Evolutionary conservation across 2,329 filamentous ascomycete species (phyloP).

Genomic region (Hymenoscyphus occultus): DNA sequence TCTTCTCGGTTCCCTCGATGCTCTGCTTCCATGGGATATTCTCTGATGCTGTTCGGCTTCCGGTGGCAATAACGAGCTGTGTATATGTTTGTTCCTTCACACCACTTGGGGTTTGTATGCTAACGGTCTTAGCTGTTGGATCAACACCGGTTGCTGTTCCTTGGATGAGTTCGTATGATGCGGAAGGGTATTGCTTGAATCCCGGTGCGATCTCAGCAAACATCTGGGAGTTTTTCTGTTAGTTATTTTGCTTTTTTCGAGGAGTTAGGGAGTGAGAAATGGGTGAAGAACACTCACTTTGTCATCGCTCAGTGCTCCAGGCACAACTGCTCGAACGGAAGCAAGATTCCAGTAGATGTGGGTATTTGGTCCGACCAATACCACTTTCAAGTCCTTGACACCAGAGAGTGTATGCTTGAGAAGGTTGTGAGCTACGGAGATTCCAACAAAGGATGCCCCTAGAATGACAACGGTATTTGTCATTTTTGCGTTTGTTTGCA

Average conservation of each 20-base stretch:
- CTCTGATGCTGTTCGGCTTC: slow-evolving; percentile 35
- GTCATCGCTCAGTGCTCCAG: slow-evolving; percentile 35
- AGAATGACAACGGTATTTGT: slow-evolving; percentile 47
- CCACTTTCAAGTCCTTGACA: slow-evolving; percentile 10
- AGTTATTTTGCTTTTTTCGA: not conserved
- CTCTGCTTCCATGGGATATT: slow-evolving; percentile 47
- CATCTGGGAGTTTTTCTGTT: slow-evolving; percentile 19
- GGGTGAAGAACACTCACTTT: slow-evolving; percentile 17
- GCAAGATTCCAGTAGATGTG: slow-evolving; percentile 51
- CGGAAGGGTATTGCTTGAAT: slow-evolving; percentile 47
- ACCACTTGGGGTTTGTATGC: slow-evolving; percentile 38
- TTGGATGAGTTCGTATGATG: slow-evolving; percentile 51
- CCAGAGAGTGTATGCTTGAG: not conserved
- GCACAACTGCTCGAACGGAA: slow-evolving; percentile 12
- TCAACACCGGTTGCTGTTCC: slow-evolving; percentile 47
- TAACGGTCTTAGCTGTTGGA: slow-evolving; percentile 41
- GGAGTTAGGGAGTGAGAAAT: not conserved
- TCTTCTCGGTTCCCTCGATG: slow-evolving; percentile 40
- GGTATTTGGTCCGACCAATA: slow-evolving; percentile 49
- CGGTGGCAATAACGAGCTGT: slow-evolving; percentile 43
- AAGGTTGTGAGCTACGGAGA: slow-evolving; percentile 47
- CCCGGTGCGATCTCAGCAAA: slow-evolving; percentile 40
- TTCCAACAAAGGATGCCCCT: slow-evolving; percentile 53
- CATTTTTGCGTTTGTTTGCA: slow-evolving; percentile 20
- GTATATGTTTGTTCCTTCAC: slow-evolving; percentile 41